phyloP scores from a whole-genome alignment of 139 green algal species.

The Pseudopediastrum boryanum region DNA sequence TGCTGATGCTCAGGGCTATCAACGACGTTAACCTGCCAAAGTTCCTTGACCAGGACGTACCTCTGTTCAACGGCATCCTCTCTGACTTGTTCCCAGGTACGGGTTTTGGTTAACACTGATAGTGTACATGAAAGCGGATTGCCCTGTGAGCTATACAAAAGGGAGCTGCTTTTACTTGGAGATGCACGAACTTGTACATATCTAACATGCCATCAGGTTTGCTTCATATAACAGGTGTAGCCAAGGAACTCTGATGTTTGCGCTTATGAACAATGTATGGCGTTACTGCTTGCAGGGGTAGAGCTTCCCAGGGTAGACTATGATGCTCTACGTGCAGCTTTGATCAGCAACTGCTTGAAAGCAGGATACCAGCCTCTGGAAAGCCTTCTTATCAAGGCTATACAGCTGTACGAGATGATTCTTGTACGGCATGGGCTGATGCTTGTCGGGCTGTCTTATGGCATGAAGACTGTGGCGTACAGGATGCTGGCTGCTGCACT shows the following conservation, averaged over 20 bases:
- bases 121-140: no score
- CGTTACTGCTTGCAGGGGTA: slow-evolving; percentile 46
- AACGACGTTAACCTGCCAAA: slow-evolving; percentile 86
- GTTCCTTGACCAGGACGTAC: slow-evolving; percentile 87
- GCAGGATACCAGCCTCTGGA: slow-evolving; percentile 57
- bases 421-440: slow-evolving; percentile 85
- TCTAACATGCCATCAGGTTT: no score
- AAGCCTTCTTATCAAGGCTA: slow-evolving; percentile 73
- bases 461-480: slow-evolving; percentile 55
- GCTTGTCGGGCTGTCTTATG: slow-evolving; percentile 77
- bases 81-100: slow-evolving; percentile 76
- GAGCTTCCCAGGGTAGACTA: slow-evolving; percentile 63
- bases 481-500: slow-evolving; percentile 50
- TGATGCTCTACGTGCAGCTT: slow-evolving; percentile 58
- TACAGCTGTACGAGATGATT: slow-evolving; percentile 91
- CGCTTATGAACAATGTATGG: no score
- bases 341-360: slow-evolving; percentile 59
- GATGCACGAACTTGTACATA: no score
- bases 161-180: no score
- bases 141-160: no score
- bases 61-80: slow-evolving; percentile 81
- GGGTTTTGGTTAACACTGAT: no score
- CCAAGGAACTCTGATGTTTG: no score
- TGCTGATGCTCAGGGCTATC: slow-evolving; percentile 80
- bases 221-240: no score